Base-by-base conservation (phyloP, 805 yeast species). In the Lipomyces mesembrius region DNA sequence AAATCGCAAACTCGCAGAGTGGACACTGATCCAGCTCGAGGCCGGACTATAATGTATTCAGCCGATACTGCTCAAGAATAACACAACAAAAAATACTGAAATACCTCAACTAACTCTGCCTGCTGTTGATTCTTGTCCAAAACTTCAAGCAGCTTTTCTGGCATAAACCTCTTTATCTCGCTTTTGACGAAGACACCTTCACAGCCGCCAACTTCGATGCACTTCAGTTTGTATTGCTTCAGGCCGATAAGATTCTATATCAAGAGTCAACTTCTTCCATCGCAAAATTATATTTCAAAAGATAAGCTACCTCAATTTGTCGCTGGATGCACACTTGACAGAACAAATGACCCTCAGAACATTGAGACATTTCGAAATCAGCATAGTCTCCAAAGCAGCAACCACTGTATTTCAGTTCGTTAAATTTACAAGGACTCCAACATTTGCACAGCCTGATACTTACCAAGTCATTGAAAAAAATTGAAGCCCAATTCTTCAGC, bases 171-270 rank as follows among this genome's bases (percentile, higher is more conserved):
- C 17, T n/a, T 27, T 12, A 55, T 34, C 87, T 66, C 83, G 82
- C 61, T 82, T 84, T 68, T 88, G 91, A 70, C 83, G 85, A 4
- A 75, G 82, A 68, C 81, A 79, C 68, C 82, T 82, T 80, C 83
- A 80, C 59, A 83, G 78, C 84, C 85, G 84, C 73, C 87, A 78
- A 27, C 35, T 27, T 55, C 35, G 17, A 55, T 55, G 58, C 58
- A 55, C 34, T 55, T 55, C 14, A 55, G 58, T 6, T 22, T n/a
- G 35, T 55, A 55, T 6, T 34, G 29, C 37, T n/a, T 22, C 29
- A 25, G 25, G 14, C 58, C 58, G 37, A 55, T 49, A 49, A 49
- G 20, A 49, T 49, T 49, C 53, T 49, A 49, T n/a, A 17, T n/a
- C n/a, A 20, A 49, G 12, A 49, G 53, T 49, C 53, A 49, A 22